Percentiles rank a stretch among this genome's conserved stretches.
Conservation (phyloP, 768 basidiomycete genomes). For the Naganishia onofrii region DNA sequence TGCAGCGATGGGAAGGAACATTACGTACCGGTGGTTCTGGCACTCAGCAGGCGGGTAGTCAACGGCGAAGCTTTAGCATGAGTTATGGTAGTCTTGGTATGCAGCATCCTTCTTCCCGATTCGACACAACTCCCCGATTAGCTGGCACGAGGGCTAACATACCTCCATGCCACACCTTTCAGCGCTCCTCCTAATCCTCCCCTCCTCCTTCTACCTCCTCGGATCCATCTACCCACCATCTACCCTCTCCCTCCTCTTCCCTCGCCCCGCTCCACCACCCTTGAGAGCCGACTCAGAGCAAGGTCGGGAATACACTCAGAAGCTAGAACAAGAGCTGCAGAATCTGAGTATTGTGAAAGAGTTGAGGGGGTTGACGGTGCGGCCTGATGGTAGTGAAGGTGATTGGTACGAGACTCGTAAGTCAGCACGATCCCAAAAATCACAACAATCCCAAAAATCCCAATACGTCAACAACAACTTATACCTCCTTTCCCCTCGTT, state of each 20-base stretch:
- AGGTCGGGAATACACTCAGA: slow-evolving; percentile 60
- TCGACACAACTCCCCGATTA: not conserved
- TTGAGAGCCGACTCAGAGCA: slow-evolving; percentile 61
- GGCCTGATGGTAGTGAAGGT: slow-evolving; percentile 30
- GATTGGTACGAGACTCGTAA: slow-evolving; percentile 53
- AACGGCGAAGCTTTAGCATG: slow-evolving; percentile 1
- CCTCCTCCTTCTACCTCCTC: slow-evolving; percentile 36
- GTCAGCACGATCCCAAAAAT: too few species aligned
- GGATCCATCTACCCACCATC: slow-evolving; percentile 48
- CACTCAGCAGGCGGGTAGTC: not conserved
- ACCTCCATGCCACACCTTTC: not conserved
- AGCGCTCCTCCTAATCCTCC: slow-evolving; percentile 27
- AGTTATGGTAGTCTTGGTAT: slow-evolving; percentile 18
- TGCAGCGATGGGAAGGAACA: slow-evolving; percentile 17
- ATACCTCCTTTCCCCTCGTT: not conserved
- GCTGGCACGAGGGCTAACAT: not conserved
- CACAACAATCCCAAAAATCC: too few species aligned
- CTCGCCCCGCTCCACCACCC: slow-evolving; percentile 72
- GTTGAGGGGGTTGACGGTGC: slow-evolving; percentile 55
- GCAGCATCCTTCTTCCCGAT: not conserved
- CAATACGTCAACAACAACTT: too few species aligned
- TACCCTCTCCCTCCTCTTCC: slow-evolving; percentile 62
- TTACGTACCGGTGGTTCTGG: not conserved
- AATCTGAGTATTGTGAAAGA: slow-evolving; percentile 61
- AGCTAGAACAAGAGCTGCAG: slow-evolving; percentile 69